phyloP scores from a whole-genome alignment of 1,284 basidiomycete genomes.

The Ustilago sp. region DNA sequence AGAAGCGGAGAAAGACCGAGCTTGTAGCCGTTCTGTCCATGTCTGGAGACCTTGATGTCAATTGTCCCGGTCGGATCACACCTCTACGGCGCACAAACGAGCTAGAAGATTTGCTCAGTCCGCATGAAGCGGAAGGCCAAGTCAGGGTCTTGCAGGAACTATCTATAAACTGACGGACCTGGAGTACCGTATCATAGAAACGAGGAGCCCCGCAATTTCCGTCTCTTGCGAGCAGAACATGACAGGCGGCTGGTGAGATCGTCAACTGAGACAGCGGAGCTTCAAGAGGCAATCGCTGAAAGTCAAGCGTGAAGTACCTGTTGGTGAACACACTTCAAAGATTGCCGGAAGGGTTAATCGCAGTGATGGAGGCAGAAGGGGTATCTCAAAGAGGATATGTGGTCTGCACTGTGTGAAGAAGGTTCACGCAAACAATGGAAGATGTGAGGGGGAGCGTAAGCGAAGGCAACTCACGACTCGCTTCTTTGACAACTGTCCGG shows the following conservation, averaged over 20 bases:
- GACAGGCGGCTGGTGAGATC: neutral
- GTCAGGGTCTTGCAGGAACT: neutral
- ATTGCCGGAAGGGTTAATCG: neutral
- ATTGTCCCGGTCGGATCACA: no score
- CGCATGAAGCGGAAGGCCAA: neutral
- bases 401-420: no score
- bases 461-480: neutral
- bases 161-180: neutral
- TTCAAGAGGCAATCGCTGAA: neutral
- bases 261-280: neutral
- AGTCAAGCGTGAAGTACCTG: no score
- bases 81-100: neutral
- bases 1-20: no score
- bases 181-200: neutral
- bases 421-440: no score
- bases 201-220: constrained; percentile 8
- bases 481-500: neutral
- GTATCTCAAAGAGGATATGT: no score
- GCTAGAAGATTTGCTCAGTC: no score
- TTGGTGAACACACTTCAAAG: no score
- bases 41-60: no score
- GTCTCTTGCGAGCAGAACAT: neutral
- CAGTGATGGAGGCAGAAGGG: no score
- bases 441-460: no score
- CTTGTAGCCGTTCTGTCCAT: no score